A percentile compares a stretch with the other conserved stretches of the same genome.
Conservation (phyloP, 257 asterid genomes). For the Gentiana macrophylla region DNA sequence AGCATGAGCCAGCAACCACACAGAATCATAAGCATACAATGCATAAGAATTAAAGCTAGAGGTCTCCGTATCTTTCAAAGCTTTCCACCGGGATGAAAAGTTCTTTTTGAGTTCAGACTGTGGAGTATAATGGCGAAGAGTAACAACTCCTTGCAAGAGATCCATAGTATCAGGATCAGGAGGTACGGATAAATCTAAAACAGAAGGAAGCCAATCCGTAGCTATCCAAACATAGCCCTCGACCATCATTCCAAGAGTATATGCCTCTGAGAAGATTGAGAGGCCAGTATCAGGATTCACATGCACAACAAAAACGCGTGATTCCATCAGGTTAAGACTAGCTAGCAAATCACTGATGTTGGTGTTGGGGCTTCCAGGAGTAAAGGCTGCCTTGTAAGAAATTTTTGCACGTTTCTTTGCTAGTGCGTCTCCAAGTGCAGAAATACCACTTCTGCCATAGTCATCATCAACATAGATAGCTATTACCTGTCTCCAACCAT, state of each 20-base stretch:
- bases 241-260: slow-evolving; percentile 52
- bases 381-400: slow-evolving; percentile 49
- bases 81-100: slow-evolving; percentile 36
- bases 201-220: slow-evolving; percentile 64
- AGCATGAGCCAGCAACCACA: too few relatives aligned
- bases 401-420: slow-evolving; percentile 48
- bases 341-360: slow-evolving; percentile 42
- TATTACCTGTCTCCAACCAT: slow-evolving; percentile 59
- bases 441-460: slow-evolving; percentile 31
- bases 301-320: slow-evolving; percentile 65
- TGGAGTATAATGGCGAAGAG: slow-evolving; percentile 53
- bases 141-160: slow-evolving; percentile 52
- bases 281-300: slow-evolving; percentile 62
- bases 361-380: slow-evolving; percentile 31
- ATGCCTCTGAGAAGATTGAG: slow-evolving; percentile 41
- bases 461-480: slow-evolving; percentile 35
- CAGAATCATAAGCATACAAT: slow-evolving; percentile 48
- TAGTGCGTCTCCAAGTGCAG: slow-evolving; percentile 55
- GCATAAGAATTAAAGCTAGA: slow-evolving; percentile 46
- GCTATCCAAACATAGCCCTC: slow-evolving; percentile 73
- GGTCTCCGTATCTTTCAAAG: slow-evolving; percentile 17
- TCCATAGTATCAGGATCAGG: slow-evolving; percentile 19
- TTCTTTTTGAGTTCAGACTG: slow-evolving; percentile 34
- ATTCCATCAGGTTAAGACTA: slow-evolving; percentile 38
- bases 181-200: slow-evolving; percentile 38